phyloP scores from a whole-genome alignment of 1,139 yeast genomes.

The Diutina sp. region DNA sequence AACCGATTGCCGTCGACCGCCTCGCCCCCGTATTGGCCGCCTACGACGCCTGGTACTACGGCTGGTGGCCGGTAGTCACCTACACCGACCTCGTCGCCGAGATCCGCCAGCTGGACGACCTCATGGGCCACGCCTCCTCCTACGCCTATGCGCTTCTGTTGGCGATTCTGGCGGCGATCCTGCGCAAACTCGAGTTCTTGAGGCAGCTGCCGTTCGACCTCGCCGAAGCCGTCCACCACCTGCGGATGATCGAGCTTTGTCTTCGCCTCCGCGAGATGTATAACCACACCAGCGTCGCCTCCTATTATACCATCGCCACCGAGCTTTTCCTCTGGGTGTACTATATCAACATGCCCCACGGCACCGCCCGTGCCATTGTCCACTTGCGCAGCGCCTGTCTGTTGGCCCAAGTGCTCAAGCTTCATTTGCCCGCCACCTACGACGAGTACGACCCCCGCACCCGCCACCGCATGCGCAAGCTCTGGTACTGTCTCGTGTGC shows the following conservation, averaged over 20 bases:
- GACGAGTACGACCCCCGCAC: constrained; percentile 16
- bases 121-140: not conserved
- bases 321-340: constrained; percentile 27
- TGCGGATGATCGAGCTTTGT: not conserved
- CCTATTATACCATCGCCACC: constrained; percentile 5
- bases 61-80: constrained; percentile 1
- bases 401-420: constrained; percentile 23
- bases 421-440: constrained; percentile 21
- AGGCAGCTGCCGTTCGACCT: not conserved
- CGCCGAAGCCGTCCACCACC: not conserved
- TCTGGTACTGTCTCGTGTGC: constrained; percentile 23
- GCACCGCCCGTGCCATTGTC: constrained; percentile 16
- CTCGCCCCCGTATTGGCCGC: not conserved
- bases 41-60: not conserved
- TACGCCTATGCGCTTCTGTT: not conserved
- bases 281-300: not conserved
- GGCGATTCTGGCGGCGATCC: not conserved
- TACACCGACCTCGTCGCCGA: not conserved
- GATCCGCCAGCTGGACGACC: not conserved
- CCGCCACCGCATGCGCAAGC: constrained; percentile 20
- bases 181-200: not conserved
- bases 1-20: not conserved
- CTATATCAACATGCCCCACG: constrained; percentile 19
- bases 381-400: constrained; percentile 29
- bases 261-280: not conserved